phyloP scores from a whole-genome alignment of 2,329 filamentous ascomycete species.

The Trichoderma breve region DNA sequence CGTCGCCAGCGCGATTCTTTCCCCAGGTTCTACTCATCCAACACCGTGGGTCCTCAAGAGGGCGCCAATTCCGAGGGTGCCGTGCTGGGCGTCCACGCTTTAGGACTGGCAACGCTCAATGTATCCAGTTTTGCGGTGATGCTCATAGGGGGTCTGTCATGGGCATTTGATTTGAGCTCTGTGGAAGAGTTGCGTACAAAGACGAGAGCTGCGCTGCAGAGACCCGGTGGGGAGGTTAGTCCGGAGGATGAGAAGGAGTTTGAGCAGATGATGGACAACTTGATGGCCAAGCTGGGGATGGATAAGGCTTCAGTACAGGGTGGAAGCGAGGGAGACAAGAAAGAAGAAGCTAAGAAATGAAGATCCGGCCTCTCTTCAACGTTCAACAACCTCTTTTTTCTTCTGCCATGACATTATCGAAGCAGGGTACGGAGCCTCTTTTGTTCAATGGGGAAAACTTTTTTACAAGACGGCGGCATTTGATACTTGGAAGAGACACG shows the following conservation, averaged over 20 bases:
- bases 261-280: conserved; percentile 59
- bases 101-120: conserved; percentile 85
- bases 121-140: conserved; percentile 74
- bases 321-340: neutral
- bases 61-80: conserved; percentile 28
- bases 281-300: conserved; percentile 53
- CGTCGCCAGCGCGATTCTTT: conserved; percentile 59
- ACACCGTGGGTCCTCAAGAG: conserved; percentile 35
- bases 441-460: neutral
- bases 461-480: neutral
- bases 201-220: conserved; percentile 45
- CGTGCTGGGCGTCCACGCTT: conserved; percentile 75
- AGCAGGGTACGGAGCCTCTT: neutral
- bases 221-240: conserved; percentile 29
- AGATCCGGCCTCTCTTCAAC: neutral
- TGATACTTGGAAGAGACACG: neutral
- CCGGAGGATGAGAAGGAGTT: conserved; percentile 58
- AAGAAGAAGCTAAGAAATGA: neutral
- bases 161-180: conserved; percentile 72
- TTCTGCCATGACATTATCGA: neutral
- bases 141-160: conserved; percentile 69
- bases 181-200: conserved; percentile 61
- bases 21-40: conserved; percentile 71
- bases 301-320: conserved; percentile 22
- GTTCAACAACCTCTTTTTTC: neutral